Evolutionary conservation across 169 alveolate species (phyloP).

Genomic region (Eimeria nieschulzi): DNA sequence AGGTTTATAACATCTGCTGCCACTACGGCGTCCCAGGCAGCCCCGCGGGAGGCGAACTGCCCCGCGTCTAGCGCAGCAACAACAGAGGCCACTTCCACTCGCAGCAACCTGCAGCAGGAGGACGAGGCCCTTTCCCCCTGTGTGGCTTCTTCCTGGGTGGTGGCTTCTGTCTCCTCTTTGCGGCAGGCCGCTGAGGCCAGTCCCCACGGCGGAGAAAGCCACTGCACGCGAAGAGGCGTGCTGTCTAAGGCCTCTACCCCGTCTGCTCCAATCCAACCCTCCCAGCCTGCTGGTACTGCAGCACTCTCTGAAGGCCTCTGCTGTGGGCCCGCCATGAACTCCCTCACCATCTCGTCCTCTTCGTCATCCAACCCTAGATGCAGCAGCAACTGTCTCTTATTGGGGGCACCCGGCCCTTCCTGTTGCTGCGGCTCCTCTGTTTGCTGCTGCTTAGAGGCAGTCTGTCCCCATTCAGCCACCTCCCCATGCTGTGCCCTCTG

Average conservation of each 20-base stretch:
- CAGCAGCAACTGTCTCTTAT: not conserved
- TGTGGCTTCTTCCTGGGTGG: not conserved
- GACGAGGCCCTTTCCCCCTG: not conserved
- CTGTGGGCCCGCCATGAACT: not conserved
- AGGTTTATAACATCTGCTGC: not conserved
- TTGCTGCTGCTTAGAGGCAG: not conserved
- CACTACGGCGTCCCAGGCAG: not conserved
- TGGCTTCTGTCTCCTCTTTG: not conserved
- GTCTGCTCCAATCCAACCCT: not conserved
- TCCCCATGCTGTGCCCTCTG: not conserved
- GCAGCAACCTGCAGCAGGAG: not conserved
- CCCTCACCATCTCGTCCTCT: not conserved
- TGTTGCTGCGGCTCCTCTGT: slow-evolving; percentile 11
- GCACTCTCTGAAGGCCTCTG: not conserved
- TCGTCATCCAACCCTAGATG: slow-evolving; percentile 10
- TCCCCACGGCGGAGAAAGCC: not conserved
- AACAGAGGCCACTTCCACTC: slow-evolving; percentile 21
- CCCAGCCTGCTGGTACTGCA: slow-evolving; percentile 8
- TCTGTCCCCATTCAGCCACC: not conserved
- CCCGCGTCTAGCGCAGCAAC: slow-evolving; percentile 55
- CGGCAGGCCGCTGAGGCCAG: not conserved
- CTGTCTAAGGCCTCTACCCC: slow-evolving; percentile 23
- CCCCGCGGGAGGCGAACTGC: slow-evolving; percentile 15
- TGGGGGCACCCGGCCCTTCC: not conserved
- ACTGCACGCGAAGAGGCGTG: slow-evolving; percentile 28